Percentiles rank a stretch among this genome's conserved stretches.
Evolutionary conservation across 73 alveolate species (phyloP).

Genomic region (Paramecium bursaria): DNA sequence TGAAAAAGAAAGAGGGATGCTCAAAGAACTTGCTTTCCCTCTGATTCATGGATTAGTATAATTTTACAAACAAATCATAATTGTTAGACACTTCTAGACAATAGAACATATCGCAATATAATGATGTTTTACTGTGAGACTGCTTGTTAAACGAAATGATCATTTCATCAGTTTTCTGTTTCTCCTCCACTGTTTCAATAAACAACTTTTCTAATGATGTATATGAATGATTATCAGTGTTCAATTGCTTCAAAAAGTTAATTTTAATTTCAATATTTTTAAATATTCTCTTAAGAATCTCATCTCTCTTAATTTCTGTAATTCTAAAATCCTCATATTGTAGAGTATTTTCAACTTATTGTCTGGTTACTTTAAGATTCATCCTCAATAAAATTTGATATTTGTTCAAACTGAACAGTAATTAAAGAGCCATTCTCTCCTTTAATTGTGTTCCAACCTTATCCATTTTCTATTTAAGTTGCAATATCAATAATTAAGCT

Average conservation of each 20-base stretch:
- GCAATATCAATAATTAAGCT: conserved; percentile 10
- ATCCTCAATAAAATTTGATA: conserved; percentile 22
- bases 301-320: conserved; percentile 53
- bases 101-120: conserved; percentile 48
- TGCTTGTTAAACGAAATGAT: background rate
- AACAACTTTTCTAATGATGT: conserved; percentile 10
- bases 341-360: conserved; percentile 5
- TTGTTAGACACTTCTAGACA: conserved; percentile 42
- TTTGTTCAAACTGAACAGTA: background rate
- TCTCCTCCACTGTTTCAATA: background rate
- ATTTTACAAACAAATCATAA: conserved; percentile 32
- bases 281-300: background rate
- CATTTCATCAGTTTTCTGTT: background rate
- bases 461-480: background rate
- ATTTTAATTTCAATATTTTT: background rate
- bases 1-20: conserved; percentile 21
- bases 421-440: conserved; percentile 7
- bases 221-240: conserved; percentile 25
- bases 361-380: conserved; percentile 5
- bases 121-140: conserved; percentile 18
- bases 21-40: conserved; percentile 50
- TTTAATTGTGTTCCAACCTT: conserved; percentile 11
- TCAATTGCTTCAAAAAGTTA: background rate
- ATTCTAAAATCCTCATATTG: conserved; percentile 48
- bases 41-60: conserved; percentile 14